Conservation (phyloP, 2,329 filamentous ascomycete species). For the Anisogramma anomala region DNA sequence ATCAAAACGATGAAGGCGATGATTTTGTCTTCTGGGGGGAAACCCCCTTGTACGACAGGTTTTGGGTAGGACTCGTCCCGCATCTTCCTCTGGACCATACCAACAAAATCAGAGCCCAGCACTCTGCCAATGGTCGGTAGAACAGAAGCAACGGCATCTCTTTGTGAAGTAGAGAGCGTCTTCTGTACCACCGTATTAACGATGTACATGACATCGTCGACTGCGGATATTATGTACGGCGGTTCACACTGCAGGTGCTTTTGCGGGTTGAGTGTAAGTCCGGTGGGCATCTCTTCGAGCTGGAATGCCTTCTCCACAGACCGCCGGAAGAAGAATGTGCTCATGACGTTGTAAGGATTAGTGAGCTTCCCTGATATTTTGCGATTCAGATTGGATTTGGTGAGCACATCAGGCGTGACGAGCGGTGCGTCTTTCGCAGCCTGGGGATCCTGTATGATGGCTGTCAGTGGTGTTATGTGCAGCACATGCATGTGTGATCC, state of each 20-base stretch:
- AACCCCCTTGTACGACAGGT: conserved; percentile 61
- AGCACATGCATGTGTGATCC: conserved; percentile 15
- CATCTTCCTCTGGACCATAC: conserved; percentile 97
- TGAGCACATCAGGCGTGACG: conserved; percentile 59
- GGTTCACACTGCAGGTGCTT: conserved; percentile 63
- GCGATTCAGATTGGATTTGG: conserved; percentile 65
- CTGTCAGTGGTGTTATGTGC: conserved; percentile 18
- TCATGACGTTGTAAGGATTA: conserved; percentile 80
- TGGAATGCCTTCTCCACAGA: conserved; percentile 98
- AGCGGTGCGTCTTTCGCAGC: conserved; percentile 44
- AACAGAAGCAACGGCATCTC: conserved; percentile 64
- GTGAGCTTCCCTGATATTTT: conserved; percentile 68
- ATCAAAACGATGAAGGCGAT: conserved; percentile 84
- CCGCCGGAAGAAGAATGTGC: conserved; percentile 90
- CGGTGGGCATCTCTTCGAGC: conserved; percentile 75
- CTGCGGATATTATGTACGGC: conserved; percentile 86
- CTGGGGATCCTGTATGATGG: conserved; percentile 34
- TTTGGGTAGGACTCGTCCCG: conserved; percentile 88
- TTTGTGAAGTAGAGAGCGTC: conserved; percentile 75
- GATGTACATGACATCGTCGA: conserved; percentile 99
- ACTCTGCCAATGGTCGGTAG: conserved; percentile 70
- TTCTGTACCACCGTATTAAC: conserved; percentile 84
- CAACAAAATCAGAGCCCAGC: conserved; percentile 79
- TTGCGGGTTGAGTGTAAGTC: conserved; percentile 64
- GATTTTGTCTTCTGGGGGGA: conserved; percentile 80